A percentile compares a stretch with the other conserved stretches of the same genome.
These are phyloP conservation scores for Paramecium pentaurelia DNA, from an alignment of 73 alveolate species.

Conservation along the genomic window DNA sequence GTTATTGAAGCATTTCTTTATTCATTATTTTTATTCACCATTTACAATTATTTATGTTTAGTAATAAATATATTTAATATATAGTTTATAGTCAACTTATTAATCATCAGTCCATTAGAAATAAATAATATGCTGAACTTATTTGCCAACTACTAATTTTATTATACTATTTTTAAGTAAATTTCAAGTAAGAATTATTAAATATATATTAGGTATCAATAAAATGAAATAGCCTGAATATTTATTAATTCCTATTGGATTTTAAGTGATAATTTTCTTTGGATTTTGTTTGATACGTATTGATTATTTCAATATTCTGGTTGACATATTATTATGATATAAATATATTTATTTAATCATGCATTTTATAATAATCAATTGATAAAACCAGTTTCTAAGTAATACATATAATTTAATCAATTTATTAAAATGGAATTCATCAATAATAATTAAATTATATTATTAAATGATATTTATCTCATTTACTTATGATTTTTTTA, in stretches of 20 bases:
- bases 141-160: not conserved
- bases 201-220: not conserved
- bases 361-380: not conserved
- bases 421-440: too few relatives aligned
- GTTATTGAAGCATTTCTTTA: not conserved
- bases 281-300: not conserved
- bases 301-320: not conserved
- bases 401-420: too few relatives aligned
- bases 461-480: not conserved
- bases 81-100: not conserved
- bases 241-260: not conserved
- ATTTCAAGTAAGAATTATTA: not conserved
- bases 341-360: not conserved
- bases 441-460: not conserved
- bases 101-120: not conserved
- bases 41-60: not conserved
- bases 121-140: not conserved
- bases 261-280: not conserved
- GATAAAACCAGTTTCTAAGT: not conserved
- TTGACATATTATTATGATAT: not conserved
- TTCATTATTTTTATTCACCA: not conserved
- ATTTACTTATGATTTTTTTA: not conserved
- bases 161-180: not conserved
- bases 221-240: not conserved
- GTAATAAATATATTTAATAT: not conserved